phyloP scores from a whole-genome alignment of 306 rosid species.

The Myrica gale region DNA sequence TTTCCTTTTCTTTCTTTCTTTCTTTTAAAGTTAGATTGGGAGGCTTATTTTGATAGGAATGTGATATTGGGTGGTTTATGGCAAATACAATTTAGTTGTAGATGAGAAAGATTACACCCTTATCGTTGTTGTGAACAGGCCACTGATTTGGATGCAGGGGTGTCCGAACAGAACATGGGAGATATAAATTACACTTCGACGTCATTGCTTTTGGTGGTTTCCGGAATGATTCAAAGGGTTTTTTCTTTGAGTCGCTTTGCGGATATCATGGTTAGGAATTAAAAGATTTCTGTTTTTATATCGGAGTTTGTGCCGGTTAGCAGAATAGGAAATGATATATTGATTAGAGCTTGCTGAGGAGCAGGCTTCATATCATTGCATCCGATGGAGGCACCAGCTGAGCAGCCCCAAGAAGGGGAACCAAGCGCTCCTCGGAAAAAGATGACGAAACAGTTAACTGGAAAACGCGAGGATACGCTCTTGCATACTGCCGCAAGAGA shows the following conservation, averaged over 20 bases:
- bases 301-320: constrained; percentile 35
- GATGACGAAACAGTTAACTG: constrained; percentile 87
- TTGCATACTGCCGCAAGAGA: constrained; percentile 81
- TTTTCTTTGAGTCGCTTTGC: constrained; percentile 25
- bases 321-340: constrained; percentile 23
- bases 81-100: background rate
- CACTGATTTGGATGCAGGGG: constrained; percentile 35
- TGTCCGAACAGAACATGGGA: constrained; percentile 18
- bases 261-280: constrained; percentile 28
- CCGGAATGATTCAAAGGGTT: constrained; percentile 28
- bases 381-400: constrained; percentile 44
- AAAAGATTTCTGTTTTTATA: too few species aligned
- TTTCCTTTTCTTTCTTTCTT: background rate
- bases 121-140: constrained; percentile 28
- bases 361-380: constrained; percentile 14
- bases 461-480: constrained; percentile 77
- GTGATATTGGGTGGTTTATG: background rate
- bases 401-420: constrained; percentile 35
- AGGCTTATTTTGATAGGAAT: background rate
- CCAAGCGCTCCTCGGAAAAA: constrained; percentile 53
- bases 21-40: background rate
- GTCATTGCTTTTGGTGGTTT: constrained; percentile 13
- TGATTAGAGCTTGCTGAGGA: constrained; percentile 21
- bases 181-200: constrained; percentile 12
- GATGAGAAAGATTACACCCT: constrained; percentile 31